Conservation (phyloP, 75 land plant species). For the Pinus albicaulis region DNA sequence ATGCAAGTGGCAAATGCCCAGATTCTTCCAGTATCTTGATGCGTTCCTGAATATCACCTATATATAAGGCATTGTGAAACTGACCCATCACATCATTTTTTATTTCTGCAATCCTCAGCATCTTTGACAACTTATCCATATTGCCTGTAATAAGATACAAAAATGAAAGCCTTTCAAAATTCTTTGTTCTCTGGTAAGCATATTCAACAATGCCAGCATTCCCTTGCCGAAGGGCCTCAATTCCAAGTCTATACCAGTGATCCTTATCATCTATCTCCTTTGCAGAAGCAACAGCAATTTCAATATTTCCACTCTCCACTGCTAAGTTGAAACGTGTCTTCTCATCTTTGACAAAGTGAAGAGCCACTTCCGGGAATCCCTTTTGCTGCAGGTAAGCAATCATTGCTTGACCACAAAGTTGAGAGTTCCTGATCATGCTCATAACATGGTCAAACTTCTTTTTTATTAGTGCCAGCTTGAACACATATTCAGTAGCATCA, state of each 20-base stretch:
- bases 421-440: constrained; percentile 65
- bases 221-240: constrained; percentile 77
- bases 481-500: constrained; percentile 71
- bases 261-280: constrained; percentile 78
- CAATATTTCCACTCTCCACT: constrained; percentile 62
- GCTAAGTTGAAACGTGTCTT: constrained; percentile 70
- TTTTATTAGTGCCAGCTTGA: constrained; percentile 63
- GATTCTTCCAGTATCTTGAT: constrained; percentile 55
- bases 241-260: constrained; percentile 66
- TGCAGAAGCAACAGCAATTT: constrained; percentile 73
- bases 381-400: constrained; percentile 81
- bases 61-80: constrained; percentile 72
- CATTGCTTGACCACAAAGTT: constrained; percentile 78
- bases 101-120: constrained; percentile 65
- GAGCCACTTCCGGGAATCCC: constrained; percentile 74
- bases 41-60: constrained; percentile 64
- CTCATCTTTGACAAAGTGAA: constrained; percentile 80
- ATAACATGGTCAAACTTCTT: constrained; percentile 68
- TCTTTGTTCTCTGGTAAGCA: constrained; percentile 76
- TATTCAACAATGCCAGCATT: constrained; percentile 83
- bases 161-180: constrained; percentile 77
- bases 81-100: constrained; percentile 73
- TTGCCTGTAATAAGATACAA: constrained; percentile 68
- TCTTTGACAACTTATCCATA: constrained; percentile 52
- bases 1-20: constrained; percentile 73